Evolutionary conservation across 108 stramenopile genomes (phyloP).

Genomic region (Cyclostephanos invisitatus): DNA sequence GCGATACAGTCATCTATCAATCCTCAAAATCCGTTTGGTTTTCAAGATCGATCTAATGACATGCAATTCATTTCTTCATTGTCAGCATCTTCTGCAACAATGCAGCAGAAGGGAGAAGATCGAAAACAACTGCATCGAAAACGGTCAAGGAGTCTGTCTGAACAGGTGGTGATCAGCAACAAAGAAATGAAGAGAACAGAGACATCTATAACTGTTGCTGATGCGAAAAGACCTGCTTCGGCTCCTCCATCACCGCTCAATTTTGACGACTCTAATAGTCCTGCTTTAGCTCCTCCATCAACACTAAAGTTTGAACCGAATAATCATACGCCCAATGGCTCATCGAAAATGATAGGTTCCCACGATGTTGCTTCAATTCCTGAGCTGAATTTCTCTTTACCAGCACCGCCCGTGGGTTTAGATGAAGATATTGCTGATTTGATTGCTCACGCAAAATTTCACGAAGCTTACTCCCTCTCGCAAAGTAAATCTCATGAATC

Average conservation of each 20-base stretch:
- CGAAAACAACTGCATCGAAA: slow-evolving; percentile 15
- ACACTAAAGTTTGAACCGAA: slow-evolving; percentile 1
- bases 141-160: slow-evolving; percentile 21
- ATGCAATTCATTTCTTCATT: slow-evolving; percentile 10
- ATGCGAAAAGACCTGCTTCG: slow-evolving; percentile 1
- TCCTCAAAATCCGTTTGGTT: slow-evolving; percentile 37
- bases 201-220: slow-evolving; percentile 7
- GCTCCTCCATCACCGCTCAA: slow-evolving; percentile 18
- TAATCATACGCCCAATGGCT: background rate
- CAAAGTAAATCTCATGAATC: slow-evolving; percentile 9
- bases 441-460: slow-evolving; percentile 30
- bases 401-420: slow-evolving; percentile 25
- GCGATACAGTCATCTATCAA: slow-evolving; percentile 26
- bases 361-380: background rate
- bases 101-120: background rate
- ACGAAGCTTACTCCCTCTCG: slow-evolving; percentile 23
- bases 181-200: slow-evolving; percentile 1
- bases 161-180: slow-evolving; percentile 1
- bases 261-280: background rate
- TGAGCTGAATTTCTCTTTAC: slow-evolving; percentile 27
- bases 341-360: background rate
- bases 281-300: slow-evolving; percentile 16
- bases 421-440: slow-evolving; percentile 25
- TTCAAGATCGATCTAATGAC: slow-evolving; percentile 19
- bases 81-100: background rate